Evolutionary conservation across 148 eudicot species (phyloP).

Genomic region (Simmondsia chinensis): DNA sequence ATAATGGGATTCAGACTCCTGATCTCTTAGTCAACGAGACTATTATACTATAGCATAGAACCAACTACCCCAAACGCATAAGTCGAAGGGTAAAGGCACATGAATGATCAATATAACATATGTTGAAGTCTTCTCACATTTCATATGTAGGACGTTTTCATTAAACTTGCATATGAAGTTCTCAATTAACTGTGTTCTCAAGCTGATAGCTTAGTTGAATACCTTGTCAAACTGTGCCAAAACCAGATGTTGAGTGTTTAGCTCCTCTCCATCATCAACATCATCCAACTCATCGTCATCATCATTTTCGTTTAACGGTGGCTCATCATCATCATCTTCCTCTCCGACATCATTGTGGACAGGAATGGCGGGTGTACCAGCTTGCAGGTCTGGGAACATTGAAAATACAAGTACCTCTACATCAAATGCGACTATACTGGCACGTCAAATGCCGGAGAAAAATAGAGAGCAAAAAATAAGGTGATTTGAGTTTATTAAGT

Average conservation of each 20-base stretch:
- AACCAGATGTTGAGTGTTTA: constrained; percentile 83
- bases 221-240: constrained; percentile 99
- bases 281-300: constrained; percentile 93
- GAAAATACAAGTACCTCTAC: constrained; percentile 8
- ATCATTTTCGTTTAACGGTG: constrained; percentile 85
- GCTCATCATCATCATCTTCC: constrained; percentile 79
- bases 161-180: not conserved
- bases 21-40: too few species aligned
- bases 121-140: too few species aligned
- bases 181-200: not conserved
- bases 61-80: too few species aligned
- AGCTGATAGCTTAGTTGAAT: constrained; percentile 4
- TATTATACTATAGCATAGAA: too few species aligned
- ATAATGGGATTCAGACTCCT: too few species aligned
- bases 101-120: too few species aligned
- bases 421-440: constrained; percentile 6
- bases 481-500: too few species aligned
- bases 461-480: too few species aligned
- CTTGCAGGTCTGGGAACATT: constrained; percentile 51
- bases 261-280: constrained; percentile 81
- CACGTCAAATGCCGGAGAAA: too few species aligned
- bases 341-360: constrained; percentile 47
- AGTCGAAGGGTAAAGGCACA: too few species aligned
- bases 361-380: constrained; percentile 62
- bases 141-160: too few species aligned